Conservation (phyloP, 257 asterid genomes). For the Solanum chiquidenum region DNA sequence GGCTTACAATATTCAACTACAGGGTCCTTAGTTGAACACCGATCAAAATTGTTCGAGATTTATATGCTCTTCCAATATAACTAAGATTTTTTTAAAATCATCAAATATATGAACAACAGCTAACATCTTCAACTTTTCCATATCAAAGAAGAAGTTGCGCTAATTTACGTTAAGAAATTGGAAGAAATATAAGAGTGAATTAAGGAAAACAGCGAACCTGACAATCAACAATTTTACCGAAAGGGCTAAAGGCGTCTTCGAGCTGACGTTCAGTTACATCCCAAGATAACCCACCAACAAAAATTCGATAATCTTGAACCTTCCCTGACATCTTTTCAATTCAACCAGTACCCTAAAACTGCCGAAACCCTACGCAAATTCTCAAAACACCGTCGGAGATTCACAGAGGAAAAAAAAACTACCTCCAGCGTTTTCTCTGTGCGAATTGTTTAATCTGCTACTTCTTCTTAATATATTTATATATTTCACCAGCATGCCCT, state of each 20-base stretch:
- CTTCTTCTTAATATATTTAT: neutral
- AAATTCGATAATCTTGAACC: constrained; percentile 69
- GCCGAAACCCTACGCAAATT: neutral
- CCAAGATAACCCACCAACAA: constrained; percentile 84
- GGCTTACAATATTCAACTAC: neutral
- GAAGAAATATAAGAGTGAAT: neutral
- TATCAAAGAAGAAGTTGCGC: neutral
- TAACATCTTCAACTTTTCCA: neutral
- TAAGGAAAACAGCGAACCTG: constrained; percentile 41
- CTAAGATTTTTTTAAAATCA: neutral
- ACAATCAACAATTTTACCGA: constrained; percentile 74
- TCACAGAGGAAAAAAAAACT: neutral
- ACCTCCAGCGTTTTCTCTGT: neutral
- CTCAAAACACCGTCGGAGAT: neutral
- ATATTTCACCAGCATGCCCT: neutral
- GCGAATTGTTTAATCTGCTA: neutral
- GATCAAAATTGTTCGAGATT: neutral
- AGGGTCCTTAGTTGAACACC: neutral
- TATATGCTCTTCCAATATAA: neutral
- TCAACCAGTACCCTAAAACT: neutral
- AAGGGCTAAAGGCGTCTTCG: constrained; percentile 70
- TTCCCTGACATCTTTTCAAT: constrained; percentile 51
- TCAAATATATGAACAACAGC: neutral
- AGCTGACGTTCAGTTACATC: constrained; percentile 91
- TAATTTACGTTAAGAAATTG: neutral